Evolutionary conservation across 257 asterid species (phyloP).

Genomic region (Nicotiana tabacum): DNA sequence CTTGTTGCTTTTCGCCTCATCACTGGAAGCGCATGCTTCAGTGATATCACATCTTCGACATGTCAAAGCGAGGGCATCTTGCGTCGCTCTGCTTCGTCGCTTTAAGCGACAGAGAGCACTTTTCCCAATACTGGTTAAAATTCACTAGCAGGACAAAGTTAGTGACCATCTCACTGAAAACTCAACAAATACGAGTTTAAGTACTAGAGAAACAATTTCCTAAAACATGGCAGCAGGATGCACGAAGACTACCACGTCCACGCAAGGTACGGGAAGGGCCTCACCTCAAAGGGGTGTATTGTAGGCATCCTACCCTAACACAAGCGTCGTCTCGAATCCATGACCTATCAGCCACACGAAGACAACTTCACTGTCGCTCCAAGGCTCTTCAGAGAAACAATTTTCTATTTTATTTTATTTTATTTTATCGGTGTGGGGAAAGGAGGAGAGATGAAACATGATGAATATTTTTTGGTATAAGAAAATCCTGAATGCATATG

Average conservation of each 20-base stretch:
- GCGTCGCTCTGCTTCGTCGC: background rate
- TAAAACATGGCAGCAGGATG: background rate
- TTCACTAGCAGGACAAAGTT: constrained; percentile 1
- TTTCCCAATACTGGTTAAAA: background rate
- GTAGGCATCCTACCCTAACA: no score
- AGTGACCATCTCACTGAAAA: background rate
- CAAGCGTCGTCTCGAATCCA: no score
- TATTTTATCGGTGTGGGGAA: background rate
- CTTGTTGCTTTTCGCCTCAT: background rate
- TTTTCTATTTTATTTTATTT: background rate
- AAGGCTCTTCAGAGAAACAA: no score
- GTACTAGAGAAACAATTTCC: background rate
- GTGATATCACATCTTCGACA: background rate
- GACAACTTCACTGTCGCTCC: no score
- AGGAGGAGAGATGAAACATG: background rate
- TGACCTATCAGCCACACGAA: no score
- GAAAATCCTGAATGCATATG: background rate
- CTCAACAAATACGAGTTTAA: background rate
- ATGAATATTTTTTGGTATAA: background rate
- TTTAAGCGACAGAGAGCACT: background rate
- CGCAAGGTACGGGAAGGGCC: no score
- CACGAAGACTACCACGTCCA: no score
- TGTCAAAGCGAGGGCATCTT: background rate
- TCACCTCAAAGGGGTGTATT: no score
- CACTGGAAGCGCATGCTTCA: constrained; percentile 1